Conservation (phyloP, 2,329 filamentous ascomycete species). For the Westerdykella sp. region DNA sequence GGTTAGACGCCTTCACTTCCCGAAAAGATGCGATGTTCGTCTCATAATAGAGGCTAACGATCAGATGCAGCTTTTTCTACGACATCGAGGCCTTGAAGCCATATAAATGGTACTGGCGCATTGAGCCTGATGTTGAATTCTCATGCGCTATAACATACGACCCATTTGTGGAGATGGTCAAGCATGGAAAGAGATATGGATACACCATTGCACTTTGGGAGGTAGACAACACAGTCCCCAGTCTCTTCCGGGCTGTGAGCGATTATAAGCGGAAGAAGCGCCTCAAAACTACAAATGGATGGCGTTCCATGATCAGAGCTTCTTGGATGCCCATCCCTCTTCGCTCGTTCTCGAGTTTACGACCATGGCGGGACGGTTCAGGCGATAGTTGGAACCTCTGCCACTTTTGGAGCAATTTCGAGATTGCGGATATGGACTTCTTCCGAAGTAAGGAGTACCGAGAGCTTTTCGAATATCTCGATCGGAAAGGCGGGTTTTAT, state of each 20-base stretch:
- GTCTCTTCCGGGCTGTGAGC: slow-evolving; percentile 47
- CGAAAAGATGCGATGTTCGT: background rate
- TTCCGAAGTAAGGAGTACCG: slow-evolving; percentile 83
- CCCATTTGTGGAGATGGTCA: slow-evolving; percentile 90
- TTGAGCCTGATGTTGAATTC: slow-evolving; percentile 94
- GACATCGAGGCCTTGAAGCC: slow-evolving; percentile 77
- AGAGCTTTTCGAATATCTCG: slow-evolving; percentile 87
- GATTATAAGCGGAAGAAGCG: slow-evolving; percentile 8
- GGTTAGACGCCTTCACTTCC: slow-evolving; percentile 1
- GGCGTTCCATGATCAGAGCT: slow-evolving; percentile 11
- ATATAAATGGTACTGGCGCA: slow-evolving; percentile 89
- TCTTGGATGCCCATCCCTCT: slow-evolving; percentile 14
- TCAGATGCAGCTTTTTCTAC: slow-evolving; percentile 70
- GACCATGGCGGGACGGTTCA: slow-evolving; percentile 56
- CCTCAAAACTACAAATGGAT: slow-evolving; percentile 9
- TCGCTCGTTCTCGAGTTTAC: slow-evolving; percentile 4
- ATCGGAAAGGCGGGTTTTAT: slow-evolving; percentile 87
- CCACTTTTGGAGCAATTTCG: slow-evolving; percentile 98
- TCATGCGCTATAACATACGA: slow-evolving; percentile 98
- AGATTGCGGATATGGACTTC: slow-evolving; percentile 86
- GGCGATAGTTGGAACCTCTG: slow-evolving; percentile 92
- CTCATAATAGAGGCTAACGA: too few species aligned
- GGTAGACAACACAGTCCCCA: slow-evolving; percentile 75
- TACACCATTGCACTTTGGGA: slow-evolving; percentile 97
- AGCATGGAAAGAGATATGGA: slow-evolving; percentile 93